Evolutionary conservation across 2,329 filamentous ascomycete species (phyloP).

Genomic region (Cryphonectria radicalis): DNA sequence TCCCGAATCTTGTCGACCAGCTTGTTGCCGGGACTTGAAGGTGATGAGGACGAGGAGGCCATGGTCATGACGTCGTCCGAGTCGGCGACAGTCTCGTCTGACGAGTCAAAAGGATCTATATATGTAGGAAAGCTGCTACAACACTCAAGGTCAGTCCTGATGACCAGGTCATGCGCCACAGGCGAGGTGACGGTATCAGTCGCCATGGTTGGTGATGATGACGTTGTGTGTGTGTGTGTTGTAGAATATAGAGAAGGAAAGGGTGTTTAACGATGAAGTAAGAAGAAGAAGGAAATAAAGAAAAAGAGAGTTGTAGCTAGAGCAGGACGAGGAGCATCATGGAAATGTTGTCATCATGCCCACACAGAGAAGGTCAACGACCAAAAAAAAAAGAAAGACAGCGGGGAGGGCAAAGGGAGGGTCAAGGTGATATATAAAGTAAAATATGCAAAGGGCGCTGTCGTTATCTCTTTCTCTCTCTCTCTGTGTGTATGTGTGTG

Average conservation of each 20-base stretch:
- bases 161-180: conserved; percentile 33
- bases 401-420: neutral
- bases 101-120: conserved; percentile 38
- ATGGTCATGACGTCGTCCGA: conserved; percentile 28
- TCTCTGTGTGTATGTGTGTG: neutral
- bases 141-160: conserved; percentile 39
- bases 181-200: conserved; percentile 19
- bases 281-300: neutral
- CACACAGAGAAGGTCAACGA: neutral
- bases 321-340: conserved; percentile 2
- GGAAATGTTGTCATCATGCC: neutral
- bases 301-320: neutral
- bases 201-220: conserved; percentile 13
- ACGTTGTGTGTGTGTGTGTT: neutral
- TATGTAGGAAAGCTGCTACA: conserved; percentile 41
- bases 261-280: neutral
- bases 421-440: conserved; percentile 20
- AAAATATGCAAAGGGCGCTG: conserved; percentile 7
- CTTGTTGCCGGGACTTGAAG: conserved; percentile 32
- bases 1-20: conserved; percentile 38
- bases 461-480: neutral
- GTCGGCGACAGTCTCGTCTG: conserved; percentile 35
- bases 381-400: neutral
- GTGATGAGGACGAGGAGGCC: conserved; percentile 35
- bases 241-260: neutral